A percentile compares a stretch with the other conserved stretches of the same genome.
phyloP scores from a whole-genome alignment of 1,284 basidiomycete genomes.

The Cystobasidiaceae sp. region DNA sequence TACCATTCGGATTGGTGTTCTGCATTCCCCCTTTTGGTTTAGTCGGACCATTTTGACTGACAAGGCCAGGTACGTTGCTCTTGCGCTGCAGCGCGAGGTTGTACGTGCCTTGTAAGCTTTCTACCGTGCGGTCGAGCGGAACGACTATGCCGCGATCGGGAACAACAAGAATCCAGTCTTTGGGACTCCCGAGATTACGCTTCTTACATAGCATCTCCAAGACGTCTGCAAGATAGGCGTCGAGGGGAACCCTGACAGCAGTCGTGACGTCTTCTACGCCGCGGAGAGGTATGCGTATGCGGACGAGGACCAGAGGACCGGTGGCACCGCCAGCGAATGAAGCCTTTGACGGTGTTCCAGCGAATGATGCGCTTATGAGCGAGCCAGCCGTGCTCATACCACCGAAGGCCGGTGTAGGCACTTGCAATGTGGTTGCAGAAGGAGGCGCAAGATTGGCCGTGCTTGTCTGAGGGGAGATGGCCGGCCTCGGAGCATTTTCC shows the following conservation, averaged over 20 bases:
- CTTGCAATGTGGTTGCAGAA: slow-evolving; percentile 31
- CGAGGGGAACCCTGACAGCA: slow-evolving; percentile 56
- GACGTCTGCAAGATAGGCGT: slow-evolving; percentile 97
- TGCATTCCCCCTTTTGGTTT: slow-evolving; percentile 46
- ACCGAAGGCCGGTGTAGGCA: neutral
- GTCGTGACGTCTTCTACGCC: slow-evolving; percentile 36
- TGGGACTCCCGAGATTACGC: slow-evolving; percentile 60
- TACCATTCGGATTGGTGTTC: slow-evolving; percentile 86
- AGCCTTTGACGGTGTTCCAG: slow-evolving; percentile 12
- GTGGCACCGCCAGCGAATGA: slow-evolving; percentile 17
- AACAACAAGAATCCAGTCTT: slow-evolving; percentile 77
- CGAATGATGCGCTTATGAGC: slow-evolving; percentile 11
- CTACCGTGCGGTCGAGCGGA: slow-evolving; percentile 91
- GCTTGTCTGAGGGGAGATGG: slow-evolving; percentile 45
- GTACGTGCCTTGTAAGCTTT: slow-evolving; percentile 77
- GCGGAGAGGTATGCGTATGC: slow-evolving; percentile 30
- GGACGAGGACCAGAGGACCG: slow-evolving; percentile 26
- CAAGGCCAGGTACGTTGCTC: slow-evolving; percentile 63
- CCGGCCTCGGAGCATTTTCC: slow-evolving; percentile 48
- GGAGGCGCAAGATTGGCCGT: no score
- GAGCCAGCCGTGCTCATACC: slow-evolving; percentile 6
- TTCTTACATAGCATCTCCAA: slow-evolving; percentile 64
- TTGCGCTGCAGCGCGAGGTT: slow-evolving; percentile 79
- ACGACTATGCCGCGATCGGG: slow-evolving; percentile 67
- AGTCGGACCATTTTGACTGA: slow-evolving; percentile 53